Evolutionary conservation across 202 grass and related monocot genomes (phyloP), one percentile per base, ranked within the genome.

Genomic region (Dendrocalamus latiflorus): DNA sequence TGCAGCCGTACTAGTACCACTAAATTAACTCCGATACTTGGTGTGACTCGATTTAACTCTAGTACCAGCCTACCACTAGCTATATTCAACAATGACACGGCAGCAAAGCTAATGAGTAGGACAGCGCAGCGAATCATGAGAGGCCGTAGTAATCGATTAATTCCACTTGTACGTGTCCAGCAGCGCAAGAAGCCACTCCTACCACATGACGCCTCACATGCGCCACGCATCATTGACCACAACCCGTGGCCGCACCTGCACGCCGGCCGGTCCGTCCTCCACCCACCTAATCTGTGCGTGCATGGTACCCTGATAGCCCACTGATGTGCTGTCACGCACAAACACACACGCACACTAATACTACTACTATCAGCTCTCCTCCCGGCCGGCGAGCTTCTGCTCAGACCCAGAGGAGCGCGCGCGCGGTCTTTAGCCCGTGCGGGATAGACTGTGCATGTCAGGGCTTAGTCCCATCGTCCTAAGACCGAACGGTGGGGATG

Each of bases 151-250:
- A 33, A 69, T 56, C 55, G 33, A 37, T n/a, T 8, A 30, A 20
- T 44, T 6, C 15, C 28, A 43, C 28, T 47, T 0, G 28, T 50
- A 12, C 9, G 42, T 15, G 18, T 66, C 49, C 78, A 7, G 65
- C 63, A 16, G 25, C 51, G 75, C 49, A 51, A 39, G 8, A 50
- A 6, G 66, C 44, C 53, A 17, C 6, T 57, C 81, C 80, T 74
- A 43, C 75, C 62, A 84, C 87, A 89, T 81, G 76, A 53, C n/a
- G 15, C 44, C 68, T 28, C 86, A 68, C 75, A 84, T 79, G 67
- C 36, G n/a, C 50, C 20, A n/a, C 26, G 39, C 70, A 47, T 61
- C 82, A 50, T 60, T 60, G 74, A 21, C 61, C 20, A 50, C 54
- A 44, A 24, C 58, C 70, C 36, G 44, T 53, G 45, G 44, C 44